Evolutionary conservation across 73 alveolate species (phyloP).

Genomic region (Paramecium pentaurelia): DNA sequence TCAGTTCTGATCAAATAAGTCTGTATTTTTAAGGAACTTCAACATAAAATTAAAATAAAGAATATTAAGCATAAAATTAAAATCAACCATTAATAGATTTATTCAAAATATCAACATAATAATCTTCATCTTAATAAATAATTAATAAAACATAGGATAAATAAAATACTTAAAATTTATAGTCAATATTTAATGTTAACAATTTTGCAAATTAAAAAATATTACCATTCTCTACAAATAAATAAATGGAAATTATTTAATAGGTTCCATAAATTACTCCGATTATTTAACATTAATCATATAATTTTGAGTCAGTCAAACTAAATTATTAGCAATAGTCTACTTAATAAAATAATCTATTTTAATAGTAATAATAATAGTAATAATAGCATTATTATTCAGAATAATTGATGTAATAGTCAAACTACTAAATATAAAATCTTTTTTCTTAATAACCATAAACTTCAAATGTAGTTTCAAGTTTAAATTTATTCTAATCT

Average conservation of each 20-base stretch:
- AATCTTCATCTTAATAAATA: not conserved
- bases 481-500: not conserved
- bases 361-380: not conserved
- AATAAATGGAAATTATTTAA: not conserved
- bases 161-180: not conserved
- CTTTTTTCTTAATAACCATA: not conserved
- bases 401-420: not conserved
- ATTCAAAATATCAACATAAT: not conserved
- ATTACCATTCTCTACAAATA: not conserved
- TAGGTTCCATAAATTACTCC: not conserved
- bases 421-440: not conserved
- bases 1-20: not conserved
- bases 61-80: not conserved
- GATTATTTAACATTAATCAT: not conserved
- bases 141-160: not conserved
- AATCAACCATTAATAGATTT: not conserved
- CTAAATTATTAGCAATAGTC: not conserved
- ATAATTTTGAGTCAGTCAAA: not conserved
- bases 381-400: not conserved
- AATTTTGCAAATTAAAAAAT: not conserved
- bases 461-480: not conserved
- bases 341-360: not conserved
- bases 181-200: not conserved
- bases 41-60: not conserved
- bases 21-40: not conserved